phyloP scores from a whole-genome alignment of 2,329 filamentous ascomycete species.

The Ascochyta pisi region DNA sequence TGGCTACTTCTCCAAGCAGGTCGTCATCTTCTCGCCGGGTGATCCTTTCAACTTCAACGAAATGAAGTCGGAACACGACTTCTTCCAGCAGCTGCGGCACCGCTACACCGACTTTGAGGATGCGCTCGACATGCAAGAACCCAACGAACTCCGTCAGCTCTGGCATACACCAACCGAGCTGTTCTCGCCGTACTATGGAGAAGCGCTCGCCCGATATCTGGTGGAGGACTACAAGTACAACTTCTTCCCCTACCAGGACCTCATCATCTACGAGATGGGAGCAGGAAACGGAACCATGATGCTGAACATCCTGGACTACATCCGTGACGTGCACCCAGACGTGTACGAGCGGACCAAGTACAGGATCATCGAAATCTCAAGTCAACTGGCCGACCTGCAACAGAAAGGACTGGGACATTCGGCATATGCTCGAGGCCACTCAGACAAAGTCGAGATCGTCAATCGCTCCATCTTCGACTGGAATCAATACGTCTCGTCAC shows the following conservation, averaged over 20 bases:
- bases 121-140: slow-evolving; percentile 73
- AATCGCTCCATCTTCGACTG: slow-evolving; percentile 96
- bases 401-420: slow-evolving; percentile 70
- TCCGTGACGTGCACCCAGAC: slow-evolving; percentile 84
- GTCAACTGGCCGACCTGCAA: slow-evolving; percentile 79
- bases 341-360: slow-evolving; percentile 94
- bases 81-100: slow-evolving; percentile 76
- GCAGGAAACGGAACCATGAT: slow-evolving; percentile 97
- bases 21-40: slow-evolving; percentile 92
- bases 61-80: slow-evolving; percentile 84
- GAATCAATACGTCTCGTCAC: slow-evolving; percentile 83
- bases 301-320: slow-evolving; percentile 97
- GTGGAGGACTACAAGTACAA: slow-evolving; percentile 95
- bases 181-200: slow-evolving; percentile 94
- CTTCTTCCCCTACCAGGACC: slow-evolving; percentile 92
- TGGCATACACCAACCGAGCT: slow-evolving; percentile 99
- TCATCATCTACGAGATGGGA: slow-evolving; percentile 98
- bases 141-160: slow-evolving; percentile 81
- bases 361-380: slow-evolving; percentile 95
- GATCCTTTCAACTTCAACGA: slow-evolving; percentile 87
- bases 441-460: slow-evolving; percentile 88
- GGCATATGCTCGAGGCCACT: slow-evolving; percentile 75
- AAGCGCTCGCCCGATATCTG: slow-evolving; percentile 95
- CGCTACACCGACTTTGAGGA: slow-evolving; percentile 94
- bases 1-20: slow-evolving; percentile 95